phyloP scores from a whole-genome alignment of 2,329 filamentous ascomycete genomes.

The Penicillium sp. region DNA sequence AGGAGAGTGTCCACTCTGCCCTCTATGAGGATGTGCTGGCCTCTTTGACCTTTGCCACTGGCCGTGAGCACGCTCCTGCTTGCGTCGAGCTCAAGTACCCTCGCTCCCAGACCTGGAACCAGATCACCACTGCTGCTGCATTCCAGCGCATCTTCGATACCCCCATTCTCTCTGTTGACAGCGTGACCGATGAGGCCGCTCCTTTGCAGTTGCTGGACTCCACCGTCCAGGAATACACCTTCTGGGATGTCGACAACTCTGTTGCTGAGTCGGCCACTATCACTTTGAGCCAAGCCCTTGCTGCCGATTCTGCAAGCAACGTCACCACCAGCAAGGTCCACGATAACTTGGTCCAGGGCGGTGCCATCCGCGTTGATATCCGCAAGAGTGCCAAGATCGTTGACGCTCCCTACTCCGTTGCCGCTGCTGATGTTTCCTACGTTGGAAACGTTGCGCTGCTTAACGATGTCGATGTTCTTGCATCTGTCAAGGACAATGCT shows the following conservation, averaged over 20 bases:
- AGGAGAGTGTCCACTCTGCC: conserved; percentile 75
- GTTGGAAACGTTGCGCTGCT: conserved; percentile 80
- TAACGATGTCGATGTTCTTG: conserved; percentile 71
- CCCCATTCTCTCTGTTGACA: conserved; percentile 35
- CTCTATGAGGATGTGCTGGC: conserved; percentile 92
- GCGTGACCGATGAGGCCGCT: conserved; percentile 34
- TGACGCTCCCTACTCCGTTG: conserved; percentile 79
- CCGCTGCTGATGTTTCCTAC: conserved; percentile 74
- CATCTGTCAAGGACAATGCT: conserved; percentile 68
- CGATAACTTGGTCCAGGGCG: conserved; percentile 69
- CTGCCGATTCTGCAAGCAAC: conserved; percentile 61
- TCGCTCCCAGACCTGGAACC: conserved; percentile 65
- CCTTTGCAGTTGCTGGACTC: conserved; percentile 56
- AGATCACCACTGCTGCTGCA: conserved; percentile 44
- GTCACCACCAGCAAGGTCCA: conserved; percentile 60
- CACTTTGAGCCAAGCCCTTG: conserved; percentile 60
- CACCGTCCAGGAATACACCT: conserved; percentile 76
- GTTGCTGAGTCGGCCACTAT: conserved; percentile 64
- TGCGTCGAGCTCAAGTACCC: conserved; percentile 90
- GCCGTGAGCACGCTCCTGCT: conserved; percentile 61
- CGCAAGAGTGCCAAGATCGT: conserved; percentile 79
- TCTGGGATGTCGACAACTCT: conserved; percentile 88
- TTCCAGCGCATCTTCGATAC: conserved; percentile 49
- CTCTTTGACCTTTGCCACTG: conserved; percentile 74
- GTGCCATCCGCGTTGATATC: conserved; percentile 79